Conservation (phyloP, 257 asterid species). For the Nemophila menziesii region DNA sequence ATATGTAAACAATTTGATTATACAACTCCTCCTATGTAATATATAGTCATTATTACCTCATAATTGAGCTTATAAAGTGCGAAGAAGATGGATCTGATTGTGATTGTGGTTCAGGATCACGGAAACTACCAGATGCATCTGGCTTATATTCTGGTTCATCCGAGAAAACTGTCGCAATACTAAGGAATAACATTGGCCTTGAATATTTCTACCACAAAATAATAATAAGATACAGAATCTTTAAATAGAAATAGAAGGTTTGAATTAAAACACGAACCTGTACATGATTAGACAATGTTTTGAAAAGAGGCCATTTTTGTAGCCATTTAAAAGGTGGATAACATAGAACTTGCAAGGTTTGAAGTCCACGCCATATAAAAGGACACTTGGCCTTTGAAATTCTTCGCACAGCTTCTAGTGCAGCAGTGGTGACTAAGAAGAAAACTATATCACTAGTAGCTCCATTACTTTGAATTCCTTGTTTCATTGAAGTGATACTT, state of each 20-base stretch:
- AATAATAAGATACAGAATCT: neutral
- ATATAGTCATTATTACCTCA: slow-evolving; percentile 7
- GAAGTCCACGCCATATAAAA: slow-evolving; percentile 31
- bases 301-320: slow-evolving; percentile 30
- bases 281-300: slow-evolving; percentile 16
- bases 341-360: slow-evolving; percentile 27
- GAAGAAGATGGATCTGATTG: slow-evolving; percentile 9
- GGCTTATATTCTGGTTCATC: slow-evolving; percentile 14
- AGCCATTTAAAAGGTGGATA: slow-evolving; percentile 33
- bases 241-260: neutral
- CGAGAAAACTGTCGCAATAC: slow-evolving; percentile 33
- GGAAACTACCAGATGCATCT: slow-evolving; percentile 9
- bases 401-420: slow-evolving; percentile 29
- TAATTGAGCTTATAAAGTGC: neutral
- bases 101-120: slow-evolving; percentile 14
- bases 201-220: slow-evolving; percentile 27
- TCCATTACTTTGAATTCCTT: slow-evolving; percentile 17
- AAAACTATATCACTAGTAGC: slow-evolving; percentile 14
- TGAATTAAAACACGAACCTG: slow-evolving; percentile 18
- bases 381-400: slow-evolving; percentile 31
- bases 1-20: neutral
- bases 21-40: neutral
- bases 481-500: slow-evolving; percentile 19
- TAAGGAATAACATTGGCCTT: slow-evolving; percentile 35
- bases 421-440: slow-evolving; percentile 29